Conservation (phyloP, 2,329 filamentous ascomycete species). For the Fusarium annulatum region DNA sequence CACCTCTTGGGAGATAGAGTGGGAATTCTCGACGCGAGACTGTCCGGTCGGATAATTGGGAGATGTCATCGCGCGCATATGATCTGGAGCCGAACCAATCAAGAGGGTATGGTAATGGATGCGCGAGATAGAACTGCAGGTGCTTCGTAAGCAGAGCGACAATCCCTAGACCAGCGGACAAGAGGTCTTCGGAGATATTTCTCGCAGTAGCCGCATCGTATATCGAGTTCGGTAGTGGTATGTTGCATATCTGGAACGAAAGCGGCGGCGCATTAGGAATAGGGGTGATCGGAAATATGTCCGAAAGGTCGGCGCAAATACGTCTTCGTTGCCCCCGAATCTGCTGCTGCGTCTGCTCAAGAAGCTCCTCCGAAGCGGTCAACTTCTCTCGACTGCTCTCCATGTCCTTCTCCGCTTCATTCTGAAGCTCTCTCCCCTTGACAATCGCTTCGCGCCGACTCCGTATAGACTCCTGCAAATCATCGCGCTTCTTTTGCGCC, state of each 20-base stretch:
- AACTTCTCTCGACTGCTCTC: conserved; percentile 70
- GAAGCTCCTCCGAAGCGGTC: conserved; percentile 62
- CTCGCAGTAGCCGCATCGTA: conserved; percentile 66
- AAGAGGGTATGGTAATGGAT: conserved; percentile 84
- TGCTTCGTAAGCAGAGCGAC: conserved; percentile 80
- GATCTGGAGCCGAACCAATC: conserved; percentile 78
- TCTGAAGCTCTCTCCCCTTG: conserved; percentile 69
- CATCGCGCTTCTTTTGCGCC: conserved; percentile 71
- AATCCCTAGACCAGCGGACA: conserved; percentile 85
- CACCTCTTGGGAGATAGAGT: conserved; percentile 72
- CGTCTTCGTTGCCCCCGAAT: conserved; percentile 89
- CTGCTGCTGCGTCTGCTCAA: conserved; percentile 69
- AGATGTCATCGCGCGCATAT: conserved; percentile 80
- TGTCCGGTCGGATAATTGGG: conserved; percentile 60
- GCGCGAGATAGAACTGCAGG: conserved; percentile 83
- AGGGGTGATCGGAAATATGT: conserved; percentile 84
- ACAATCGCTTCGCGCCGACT: conserved; percentile 75
- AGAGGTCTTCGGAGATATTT: conserved; percentile 71
- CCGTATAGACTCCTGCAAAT: conserved; percentile 74
- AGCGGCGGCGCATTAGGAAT: conserved; percentile 67
- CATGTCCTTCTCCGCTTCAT: conserved; percentile 69
- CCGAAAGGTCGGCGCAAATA: conserved; percentile 83
- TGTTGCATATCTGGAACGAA: conserved; percentile 83
- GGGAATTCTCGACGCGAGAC: conserved; percentile 77
- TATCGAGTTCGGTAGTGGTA: conserved; percentile 82